A percentile compares a stretch with the other conserved stretches of the same genome.
Evolutionary conservation across 768 basidiomycete species (phyloP).

Genomic region (Roridomyces roridus): DNA sequence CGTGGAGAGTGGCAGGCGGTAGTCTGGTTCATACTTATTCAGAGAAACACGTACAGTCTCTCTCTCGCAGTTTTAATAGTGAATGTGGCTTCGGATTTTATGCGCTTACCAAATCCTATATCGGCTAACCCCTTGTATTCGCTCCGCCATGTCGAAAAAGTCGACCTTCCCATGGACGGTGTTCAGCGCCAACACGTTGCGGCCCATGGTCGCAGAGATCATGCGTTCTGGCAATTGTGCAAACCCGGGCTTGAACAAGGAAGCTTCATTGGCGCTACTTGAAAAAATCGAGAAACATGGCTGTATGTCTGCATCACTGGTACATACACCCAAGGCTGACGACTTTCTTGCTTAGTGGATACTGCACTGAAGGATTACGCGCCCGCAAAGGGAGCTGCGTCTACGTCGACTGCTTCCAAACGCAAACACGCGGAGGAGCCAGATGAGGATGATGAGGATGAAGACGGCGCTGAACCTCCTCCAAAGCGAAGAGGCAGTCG

Average conservation of each 20-base stretch:
- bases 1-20: conserved; percentile 24
- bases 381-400: not conserved
- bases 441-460: not conserved
- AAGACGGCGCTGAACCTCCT: not conserved
- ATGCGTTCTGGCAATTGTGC: not conserved
- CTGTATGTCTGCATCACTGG: conserved; percentile 3
- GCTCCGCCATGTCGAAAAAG: conserved; percentile 9
- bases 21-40: conserved; percentile 3
- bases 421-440: conserved; percentile 18
- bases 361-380: conserved; percentile 5
- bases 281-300: conserved; percentile 21
- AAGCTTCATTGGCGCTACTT: conserved; percentile 5
- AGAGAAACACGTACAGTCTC: not conserved
- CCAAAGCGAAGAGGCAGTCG: conserved; percentile 9
- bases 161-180: conserved; percentile 16
- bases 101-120: not conserved
- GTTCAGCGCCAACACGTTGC: conserved; percentile 18
- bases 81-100: not conserved
- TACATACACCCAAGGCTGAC: too few species aligned
- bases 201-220: conserved; percentile 20
- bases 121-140: not conserved
- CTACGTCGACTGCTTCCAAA: conserved; percentile 2
- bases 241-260: not conserved
- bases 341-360: conserved; percentile 11
- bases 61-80: conserved; percentile 11